Evolutionary conservation across 306 rosid species (phyloP), one percentile per base, ranked within the genome.

Genomic region (Acacia crassicarpa): DNA sequence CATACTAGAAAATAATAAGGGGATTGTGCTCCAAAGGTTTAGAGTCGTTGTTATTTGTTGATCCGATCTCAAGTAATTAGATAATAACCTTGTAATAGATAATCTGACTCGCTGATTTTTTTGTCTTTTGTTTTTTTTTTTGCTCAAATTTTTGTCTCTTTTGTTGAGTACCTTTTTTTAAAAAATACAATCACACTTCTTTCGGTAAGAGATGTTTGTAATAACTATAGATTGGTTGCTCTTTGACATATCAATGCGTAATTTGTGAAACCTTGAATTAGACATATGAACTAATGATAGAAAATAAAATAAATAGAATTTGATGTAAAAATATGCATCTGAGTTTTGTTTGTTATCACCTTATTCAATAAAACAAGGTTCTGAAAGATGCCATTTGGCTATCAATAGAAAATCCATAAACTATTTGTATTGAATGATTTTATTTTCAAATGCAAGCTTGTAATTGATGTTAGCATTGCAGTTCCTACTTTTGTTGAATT

Each of bases 381-480:
- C 51, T 27, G 14, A 65, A 49, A 48, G 17, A 49, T 23, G 17
- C 8, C 30, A n/a, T 22, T 46, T 32, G 44, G 45, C n/a, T 38
- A 33, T 33, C 32, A 35, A 46, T 15, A 11, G 40, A 51, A 71
- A 43, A n/a, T 61, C 2, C 33, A 59, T 61, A 61, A 61, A 25
- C 17, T 61, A 20, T 46, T 69, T 49, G 22, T 51, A 41, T 23
- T 23, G 17, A 67, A 48, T 22, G 8, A 58, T 58, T 63, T 25
- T 62, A 59, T 71, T 74, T 33, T 48, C 35, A 66, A 53, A 44
- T 68, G 63, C 41, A 67, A 81, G 69, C 66, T 82, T 30, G 43
- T 80, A 65, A 38, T 62, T 76, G 44, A 69, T 20, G 70, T 76
- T 40, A 51, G 30, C 59, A n/a, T 11, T 69, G 10, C 25, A 3